phyloP scores from a whole-genome alignment of 2,329 filamentous ascomycete genomes.

The Colletotrichum liaoningense region DNA sequence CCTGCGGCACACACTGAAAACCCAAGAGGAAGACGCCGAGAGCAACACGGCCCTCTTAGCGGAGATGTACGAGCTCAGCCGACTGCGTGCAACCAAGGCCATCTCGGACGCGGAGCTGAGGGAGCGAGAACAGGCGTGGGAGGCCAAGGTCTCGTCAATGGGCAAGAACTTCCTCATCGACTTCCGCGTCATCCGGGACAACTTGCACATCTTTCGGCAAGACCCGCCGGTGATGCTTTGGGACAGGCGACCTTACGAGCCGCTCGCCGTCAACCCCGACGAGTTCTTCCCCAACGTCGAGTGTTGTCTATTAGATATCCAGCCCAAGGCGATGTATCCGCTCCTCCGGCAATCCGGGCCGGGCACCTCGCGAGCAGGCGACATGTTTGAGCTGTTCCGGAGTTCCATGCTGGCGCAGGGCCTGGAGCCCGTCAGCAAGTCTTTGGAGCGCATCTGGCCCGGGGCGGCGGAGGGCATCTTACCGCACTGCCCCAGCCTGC shows the following conservation, averaged over 20 bases:
- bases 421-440: conserved; percentile 50
- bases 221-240: conserved; percentile 67
- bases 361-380: conserved; percentile 53
- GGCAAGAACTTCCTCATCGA: conserved; percentile 48
- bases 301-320: conserved; percentile 73
- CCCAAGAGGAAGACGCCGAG: conserved; percentile 36
- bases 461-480: conserved; percentile 68
- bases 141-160: conserved; percentile 45
- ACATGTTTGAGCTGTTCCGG: conserved; percentile 65
- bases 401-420: conserved; percentile 50
- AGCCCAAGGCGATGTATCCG: conserved; percentile 66
- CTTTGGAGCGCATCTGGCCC: conserved; percentile 66
- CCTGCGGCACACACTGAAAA: conserved; percentile 44
- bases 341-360: conserved; percentile 60
- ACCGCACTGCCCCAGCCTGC: conserved; percentile 59
- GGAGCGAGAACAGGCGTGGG: conserved; percentile 47
- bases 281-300: conserved; percentile 76
- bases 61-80: conserved; percentile 43
- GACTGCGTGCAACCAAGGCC: conserved; percentile 38
- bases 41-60: conserved; percentile 47
- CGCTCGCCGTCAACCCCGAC: conserved; percentile 64
- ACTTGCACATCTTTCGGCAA: conserved; percentile 62
- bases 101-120: conserved; percentile 41
- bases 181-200: conserved; percentile 60
- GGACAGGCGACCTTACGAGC: conserved; percentile 79